Percentiles rank a stretch among this genome's conserved stretches.
Evolutionary conservation across 2,329 filamentous ascomycete genomes (phyloP).

Genomic region (Fusarium sp.): DNA sequence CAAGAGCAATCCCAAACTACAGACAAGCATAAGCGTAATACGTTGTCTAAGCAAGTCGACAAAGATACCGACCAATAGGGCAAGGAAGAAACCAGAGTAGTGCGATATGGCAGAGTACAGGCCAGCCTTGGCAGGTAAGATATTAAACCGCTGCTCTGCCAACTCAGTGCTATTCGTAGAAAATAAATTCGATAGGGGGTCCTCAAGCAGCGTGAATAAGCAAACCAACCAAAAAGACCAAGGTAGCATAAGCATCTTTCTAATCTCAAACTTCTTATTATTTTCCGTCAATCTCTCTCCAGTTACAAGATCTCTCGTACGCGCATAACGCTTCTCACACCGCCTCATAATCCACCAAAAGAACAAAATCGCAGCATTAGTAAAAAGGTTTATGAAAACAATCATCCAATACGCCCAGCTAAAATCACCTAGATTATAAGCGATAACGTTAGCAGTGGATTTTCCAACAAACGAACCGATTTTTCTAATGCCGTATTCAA

Average conservation of each 20-base stretch:
- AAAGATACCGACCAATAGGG: constrained; percentile 67
- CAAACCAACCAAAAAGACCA: constrained; percentile 71
- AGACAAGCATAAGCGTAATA: constrained; percentile 65
- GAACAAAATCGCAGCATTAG: constrained; percentile 64
- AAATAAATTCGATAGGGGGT: constrained; percentile 66
- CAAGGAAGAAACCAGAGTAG: constrained; percentile 69
- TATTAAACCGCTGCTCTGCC: constrained; percentile 69
- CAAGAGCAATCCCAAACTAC: constrained; percentile 61
- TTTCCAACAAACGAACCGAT: constrained; percentile 72
- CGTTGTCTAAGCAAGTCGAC: constrained; percentile 68
- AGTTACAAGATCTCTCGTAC: constrained; percentile 65
- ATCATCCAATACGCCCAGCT: constrained; percentile 72
- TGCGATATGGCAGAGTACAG: constrained; percentile 71
- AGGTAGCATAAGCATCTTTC: constrained; percentile 67
- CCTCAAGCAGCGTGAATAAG: constrained; percentile 69
- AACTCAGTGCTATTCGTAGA: constrained; percentile 70
- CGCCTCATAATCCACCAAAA: constrained; percentile 70
- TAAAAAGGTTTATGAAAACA: constrained; percentile 74
- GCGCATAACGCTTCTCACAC: constrained; percentile 60
- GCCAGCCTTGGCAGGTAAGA: constrained; percentile 66
- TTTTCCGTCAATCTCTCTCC: constrained; percentile 71
- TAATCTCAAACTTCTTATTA: constrained; percentile 67
- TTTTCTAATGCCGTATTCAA: constrained; percentile 71
- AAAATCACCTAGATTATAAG: constrained; percentile 68
- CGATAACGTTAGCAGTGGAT: constrained; percentile 70